phyloP scores from a whole-genome alignment of 176 grass and related monocot species.

The Triticum dicoccoides region DNA sequence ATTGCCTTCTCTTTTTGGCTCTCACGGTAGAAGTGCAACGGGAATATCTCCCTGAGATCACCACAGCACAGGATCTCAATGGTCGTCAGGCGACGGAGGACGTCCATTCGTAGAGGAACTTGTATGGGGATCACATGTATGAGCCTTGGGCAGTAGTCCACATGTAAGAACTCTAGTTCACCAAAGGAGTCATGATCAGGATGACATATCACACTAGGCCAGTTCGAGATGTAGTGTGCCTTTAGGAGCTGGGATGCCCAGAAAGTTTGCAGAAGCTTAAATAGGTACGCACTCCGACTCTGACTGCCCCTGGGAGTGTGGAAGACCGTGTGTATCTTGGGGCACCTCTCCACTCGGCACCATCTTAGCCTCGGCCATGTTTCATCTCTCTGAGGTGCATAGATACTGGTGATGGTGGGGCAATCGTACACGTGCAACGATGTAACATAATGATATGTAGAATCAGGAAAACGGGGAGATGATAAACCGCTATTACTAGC shows the following conservation, averaged over 20 bases:
- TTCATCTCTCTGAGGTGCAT: no score
- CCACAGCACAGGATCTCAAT: slow-evolving; percentile 8
- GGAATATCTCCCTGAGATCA: slow-evolving; percentile 1
- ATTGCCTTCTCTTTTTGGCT: not conserved
- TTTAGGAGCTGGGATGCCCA: not conserved
- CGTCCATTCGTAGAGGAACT: no score
- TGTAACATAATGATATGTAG: not conserved
- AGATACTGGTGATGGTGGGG: not conserved
- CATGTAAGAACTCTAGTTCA: not conserved
- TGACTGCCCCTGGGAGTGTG: not conserved
- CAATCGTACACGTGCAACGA: not conserved
- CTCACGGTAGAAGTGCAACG: no score
- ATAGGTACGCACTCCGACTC: not conserved
- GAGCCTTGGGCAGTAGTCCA: not conserved
- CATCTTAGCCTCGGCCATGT: rapidly evolving
- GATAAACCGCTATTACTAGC: not conserved
- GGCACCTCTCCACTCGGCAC: slow-evolving; percentile 25
- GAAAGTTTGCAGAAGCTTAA: not conserved
- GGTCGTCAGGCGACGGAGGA: not conserved
- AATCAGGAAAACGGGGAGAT: not conserved
- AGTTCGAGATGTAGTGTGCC: not conserved
- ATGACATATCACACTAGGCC: not conserved
- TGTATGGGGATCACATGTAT: not conserved
- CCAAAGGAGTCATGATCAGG: no score
- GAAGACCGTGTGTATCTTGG: not conserved